These are phyloP conservation scores for Diphasiastrum complanatum DNA, from an alignment of 83 land plant genomes.

Conservation along the genomic window DNA sequence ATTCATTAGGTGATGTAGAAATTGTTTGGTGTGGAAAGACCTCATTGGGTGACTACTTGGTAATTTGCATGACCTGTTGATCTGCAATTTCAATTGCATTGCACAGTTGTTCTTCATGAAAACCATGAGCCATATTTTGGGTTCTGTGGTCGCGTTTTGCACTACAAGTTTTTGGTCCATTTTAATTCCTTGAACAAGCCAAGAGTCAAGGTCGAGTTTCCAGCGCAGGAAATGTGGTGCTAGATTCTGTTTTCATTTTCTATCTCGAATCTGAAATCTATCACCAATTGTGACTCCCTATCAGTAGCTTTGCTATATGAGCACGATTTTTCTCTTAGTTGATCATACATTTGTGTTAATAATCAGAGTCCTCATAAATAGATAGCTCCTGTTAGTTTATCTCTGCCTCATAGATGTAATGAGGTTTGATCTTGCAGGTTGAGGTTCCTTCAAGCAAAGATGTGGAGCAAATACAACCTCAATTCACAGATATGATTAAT, in stretches of 20 bases:
- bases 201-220: too few relatives aligned
- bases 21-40: slow-evolving; percentile 28
- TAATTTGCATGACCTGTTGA: not conserved
- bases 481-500: slow-evolving; percentile 40
- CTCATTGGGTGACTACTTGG: slow-evolving; percentile 24
- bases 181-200: too few relatives aligned
- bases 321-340: too few relatives aligned
- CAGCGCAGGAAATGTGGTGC: too few relatives aligned
- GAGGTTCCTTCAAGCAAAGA: slow-evolving; percentile 48
- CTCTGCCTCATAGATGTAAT: not conserved
- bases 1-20: slow-evolving; percentile 10
- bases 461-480: slow-evolving; percentile 44
- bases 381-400: not conserved
- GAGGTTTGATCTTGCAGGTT: slow-evolving; percentile 35
- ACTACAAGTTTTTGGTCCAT: too few relatives aligned
- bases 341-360: too few relatives aligned
- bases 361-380: not conserved
- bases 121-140: not conserved
- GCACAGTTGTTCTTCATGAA: not conserved
- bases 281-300: too few relatives aligned
- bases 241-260: too few relatives aligned
- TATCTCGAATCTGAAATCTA: too few relatives aligned
- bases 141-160: not conserved
- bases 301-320: too few relatives aligned
- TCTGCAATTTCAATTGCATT: not conserved